Percentiles rank a stretch among this genome's conserved stretches.
These are phyloP conservation scores for Mortierella claussenii DNA, from an alignment of 192 early-diverging fungal species.

Conservation along the genomic window DNA sequence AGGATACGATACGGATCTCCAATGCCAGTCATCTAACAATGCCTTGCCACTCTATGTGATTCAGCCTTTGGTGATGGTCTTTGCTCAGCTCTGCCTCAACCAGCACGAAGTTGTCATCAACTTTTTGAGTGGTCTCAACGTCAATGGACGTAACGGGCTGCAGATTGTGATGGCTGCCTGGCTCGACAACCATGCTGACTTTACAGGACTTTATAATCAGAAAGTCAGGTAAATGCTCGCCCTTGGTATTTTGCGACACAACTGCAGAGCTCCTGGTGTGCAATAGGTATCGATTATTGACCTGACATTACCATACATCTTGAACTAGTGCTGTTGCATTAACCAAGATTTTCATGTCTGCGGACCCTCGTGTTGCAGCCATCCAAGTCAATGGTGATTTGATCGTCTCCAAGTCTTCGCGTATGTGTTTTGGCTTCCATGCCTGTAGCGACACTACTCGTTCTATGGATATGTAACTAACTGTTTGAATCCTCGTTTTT, in stretches of 20 bases:
- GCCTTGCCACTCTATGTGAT: no score
- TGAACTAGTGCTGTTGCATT: slow-evolving; percentile 77
- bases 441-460: slow-evolving; percentile 1
- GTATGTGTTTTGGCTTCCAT: slow-evolving; percentile 15
- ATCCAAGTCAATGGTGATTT: slow-evolving; percentile 87
- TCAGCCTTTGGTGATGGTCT: slow-evolving; percentile 86
- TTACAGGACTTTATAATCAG: slow-evolving; percentile 84
- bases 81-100: slow-evolving; percentile 83
- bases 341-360: slow-evolving; percentile 73
- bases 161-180: slow-evolving; percentile 80
- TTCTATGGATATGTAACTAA: slow-evolving; percentile 2
- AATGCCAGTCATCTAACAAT: no score
- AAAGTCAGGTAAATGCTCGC: no score
- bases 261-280: no score
- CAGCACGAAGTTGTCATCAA: slow-evolving; percentile 78
- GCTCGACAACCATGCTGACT: slow-evolving; percentile 85
- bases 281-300: neutral
- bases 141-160: slow-evolving; percentile 75
- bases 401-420: slow-evolving; percentile 60
- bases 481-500: neutral
- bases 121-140: slow-evolving; percentile 70
- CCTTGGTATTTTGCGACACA: no score
- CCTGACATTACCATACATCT: slow-evolving; percentile 1
- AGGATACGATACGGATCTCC: no score
- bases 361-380: slow-evolving; percentile 70